Evolutionary conservation across 768 basidiomycete species (phyloP), one percentile per base, ranked within the genome.

Genomic region (Leccinum sublutescens): DNA sequence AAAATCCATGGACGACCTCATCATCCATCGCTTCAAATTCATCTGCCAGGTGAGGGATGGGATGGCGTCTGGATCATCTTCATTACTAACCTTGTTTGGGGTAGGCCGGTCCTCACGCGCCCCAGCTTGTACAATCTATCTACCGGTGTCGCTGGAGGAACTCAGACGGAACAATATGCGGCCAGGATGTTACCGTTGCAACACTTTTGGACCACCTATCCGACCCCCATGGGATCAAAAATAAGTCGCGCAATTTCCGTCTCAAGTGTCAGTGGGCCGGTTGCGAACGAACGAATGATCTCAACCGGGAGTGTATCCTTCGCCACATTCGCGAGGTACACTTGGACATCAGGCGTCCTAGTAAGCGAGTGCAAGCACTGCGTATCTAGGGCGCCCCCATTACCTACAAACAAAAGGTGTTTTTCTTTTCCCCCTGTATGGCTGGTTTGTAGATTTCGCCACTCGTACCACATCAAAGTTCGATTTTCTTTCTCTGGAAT

Each of bases 231-330:
- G 61, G 55, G n/a, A 64, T 71, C 27, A 60, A 21, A 25, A 49
- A 61, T 0, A 55, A 14, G 53, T 0, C 40, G 33, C 67, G 67
- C 7, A 1, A n/a, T 27, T 0, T 0, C 1, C 25, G 0, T 1
- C 58, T 17, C 1, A 45, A 5, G 1, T 70, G 69, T 23, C 7
- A 27, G 0, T 69, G 68, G 66, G 40, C 4, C 9, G 56, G 31
- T 4, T 68, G 68, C 11, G 52, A 14, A 43, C 27, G 3, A 25
- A 47, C 11, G 40, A 50, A n/a, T 6, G 1, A 50, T 36, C 1
- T 40, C 50, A 71, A 69, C 8, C 67, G 69, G 2, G 61, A 69
- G 45, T 61, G 65, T 8, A 67, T 70, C n/a, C 29, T 50, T 25
- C 21, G 69, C 1, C 69, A 71, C 3, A 15, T 62, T 1, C 47